Evolutionary conservation across 345 rosid genomes (phyloP), one percentile per base, ranked within the genome.

Genomic region (Rhizophora mangle): DNA sequence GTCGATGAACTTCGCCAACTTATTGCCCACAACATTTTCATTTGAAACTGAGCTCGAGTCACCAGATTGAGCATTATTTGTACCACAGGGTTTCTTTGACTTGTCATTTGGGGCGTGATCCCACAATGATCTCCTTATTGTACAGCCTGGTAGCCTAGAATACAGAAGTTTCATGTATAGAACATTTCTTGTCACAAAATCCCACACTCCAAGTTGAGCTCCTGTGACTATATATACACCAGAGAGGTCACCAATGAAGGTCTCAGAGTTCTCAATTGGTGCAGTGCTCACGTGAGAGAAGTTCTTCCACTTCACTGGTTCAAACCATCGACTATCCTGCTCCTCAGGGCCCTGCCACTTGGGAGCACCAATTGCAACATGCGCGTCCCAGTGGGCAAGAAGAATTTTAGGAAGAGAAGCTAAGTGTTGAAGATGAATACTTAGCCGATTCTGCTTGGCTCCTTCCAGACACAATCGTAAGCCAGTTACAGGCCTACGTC

Each of bases 291-390:
- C 89, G 66, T 89, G 90, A 71, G 96, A 87, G 60, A 89, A 89
- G 65, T 83, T 89, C 83, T 85, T 89, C 96, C 96, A 89, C 66
- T 89, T 89, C 57, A 89, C 90, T 1, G 90, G 88, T 65, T 85
- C 96, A 65, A 89, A 87, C 96, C 96, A 89, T 74, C 96, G 80
- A 69, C 92, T 89, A 61, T 89, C 96, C 76, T 89, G 96, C 79
- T 89, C 96, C 82, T 89, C 92, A 6, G 96, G 96, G 27, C 96
- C 96, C 80, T 68, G 82, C 92, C 96, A 89, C 80, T 74, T 89
- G 63, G 96, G 92, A 55, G 96, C 90, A 51, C 96, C 96, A 43
- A 89, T 89, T 13, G 96, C 82, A 10, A 87, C 72, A 53, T 84
- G 86, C 19, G 81, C 58, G 71, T 89, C 96, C 96, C 96, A 89